Evolutionary conservation across 2,329 filamentous ascomycete genomes (phyloP), one percentile per base, ranked within the genome.

Genomic region (Corinectria fuckeliana): DNA sequence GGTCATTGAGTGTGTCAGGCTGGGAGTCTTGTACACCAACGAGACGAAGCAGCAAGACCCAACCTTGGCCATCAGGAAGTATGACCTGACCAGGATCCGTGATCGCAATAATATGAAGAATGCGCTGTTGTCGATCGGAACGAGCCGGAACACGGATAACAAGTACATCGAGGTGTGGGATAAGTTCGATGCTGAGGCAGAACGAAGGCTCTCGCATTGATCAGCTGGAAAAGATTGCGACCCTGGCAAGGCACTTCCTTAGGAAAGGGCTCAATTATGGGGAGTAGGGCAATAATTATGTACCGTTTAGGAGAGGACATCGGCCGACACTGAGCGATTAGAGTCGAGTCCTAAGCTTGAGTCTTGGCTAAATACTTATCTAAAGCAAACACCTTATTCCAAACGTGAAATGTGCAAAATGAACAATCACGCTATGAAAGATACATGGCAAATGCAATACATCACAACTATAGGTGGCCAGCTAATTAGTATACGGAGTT

Each of bases 1-100:
- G 3, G 47, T 62, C 2, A 55, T 59, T 18, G 56, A 59, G 25
- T 56, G 51, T 14, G 50, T 56, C 21, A 44, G 56, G 21, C 30
- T 13, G 11, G 50, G 58, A 0, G 48, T 61, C 2, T 23, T 55
- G 1, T 56, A 60, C n/a, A 63, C 59, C 5, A 23, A 54, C 16
- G 9, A 49, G 34, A 26, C 34, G 8, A 41, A 54, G 4, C 13
- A 39, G 20, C 5, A 36, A 5, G 38, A 38, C 23, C 54, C 26
- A 16, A 58, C 4, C 2, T 30, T 34, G 14, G 30, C 36, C 10
- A 47, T 62, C 11, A 14, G 41, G 7, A 58, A 56, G 4, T 50
- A 56, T 1, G 16, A 42, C 5, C 18, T 52, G 3, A 3, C 11
- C 8, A 50, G 32, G n/a, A 36, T 50, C 28, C 28, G 30, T 1